These are phyloP conservation scores for Phaffomyces thermotolerans DNA, from an alignment of 805 yeast species.

Conservation along the genomic window DNA sequence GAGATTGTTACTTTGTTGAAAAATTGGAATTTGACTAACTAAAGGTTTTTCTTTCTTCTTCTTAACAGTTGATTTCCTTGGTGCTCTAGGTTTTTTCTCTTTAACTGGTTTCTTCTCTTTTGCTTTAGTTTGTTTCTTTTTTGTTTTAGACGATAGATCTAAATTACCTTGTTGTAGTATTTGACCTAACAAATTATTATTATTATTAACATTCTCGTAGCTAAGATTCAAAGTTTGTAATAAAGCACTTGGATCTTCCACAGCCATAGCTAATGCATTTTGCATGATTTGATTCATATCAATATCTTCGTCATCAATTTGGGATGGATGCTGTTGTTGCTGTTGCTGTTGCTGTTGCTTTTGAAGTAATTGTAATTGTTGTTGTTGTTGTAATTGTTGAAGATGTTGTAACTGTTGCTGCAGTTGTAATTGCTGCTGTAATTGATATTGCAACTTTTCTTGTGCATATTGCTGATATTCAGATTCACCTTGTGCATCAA, in stretches of 20 bases:
- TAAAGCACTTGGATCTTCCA: slow-evolving; percentile 46
- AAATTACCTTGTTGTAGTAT: slow-evolving; percentile 21
- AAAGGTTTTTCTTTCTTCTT: slow-evolving; percentile 20
- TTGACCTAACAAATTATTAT: slow-evolving; percentile 13
- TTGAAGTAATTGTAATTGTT: slow-evolving; percentile 1
- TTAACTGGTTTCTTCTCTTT: slow-evolving; percentile 13
- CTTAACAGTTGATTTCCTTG: slow-evolving; percentile 20
- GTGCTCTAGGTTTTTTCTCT: slow-evolving; percentile 22
- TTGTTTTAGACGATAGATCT: slow-evolving; percentile 1
- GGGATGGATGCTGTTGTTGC: slow-evolving; percentile 2
- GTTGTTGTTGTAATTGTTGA: slow-evolving; percentile 1
- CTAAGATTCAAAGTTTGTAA: slow-evolving; percentile 31
- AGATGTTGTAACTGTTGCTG: slow-evolving; percentile 1
- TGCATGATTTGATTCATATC: slow-evolving; percentile 71
- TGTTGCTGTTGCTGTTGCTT: slow-evolving; percentile 2
- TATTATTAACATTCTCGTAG: slow-evolving; percentile 7
- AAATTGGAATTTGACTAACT: slow-evolving; percentile 20
- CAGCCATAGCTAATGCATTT: slow-evolving; percentile 71
- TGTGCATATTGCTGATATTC: slow-evolving; percentile 2
- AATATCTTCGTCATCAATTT: slow-evolving; percentile 36
- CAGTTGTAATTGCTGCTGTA: slow-evolving; percentile 3
- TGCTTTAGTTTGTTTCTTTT: slow-evolving; percentile 2
- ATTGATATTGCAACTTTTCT: slow-evolving; percentile 1
- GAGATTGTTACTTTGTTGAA: slow-evolving; percentile 10
- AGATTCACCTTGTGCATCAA: slow-evolving; percentile 28